phyloP scores from a whole-genome alignment of 371 early-diverging fungal genomes.

The Mycotypha africana region DNA sequence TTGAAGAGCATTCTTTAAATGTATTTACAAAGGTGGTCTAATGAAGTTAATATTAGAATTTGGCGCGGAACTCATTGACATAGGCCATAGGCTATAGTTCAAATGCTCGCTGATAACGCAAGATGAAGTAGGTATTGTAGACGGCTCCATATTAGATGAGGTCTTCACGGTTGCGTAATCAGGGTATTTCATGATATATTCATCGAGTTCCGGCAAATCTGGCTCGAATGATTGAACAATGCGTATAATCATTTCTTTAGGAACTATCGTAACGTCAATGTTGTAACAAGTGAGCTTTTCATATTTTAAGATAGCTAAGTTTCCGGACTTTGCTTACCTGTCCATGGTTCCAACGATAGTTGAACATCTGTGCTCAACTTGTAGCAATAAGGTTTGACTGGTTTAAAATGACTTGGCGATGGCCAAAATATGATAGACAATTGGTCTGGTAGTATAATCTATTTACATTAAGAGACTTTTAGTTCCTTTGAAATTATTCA shows the following conservation, averaged over 20 bases:
- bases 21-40: too few relatives aligned
- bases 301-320: neutral
- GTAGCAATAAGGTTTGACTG: constrained; percentile 30
- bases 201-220: constrained; percentile 39
- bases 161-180: too few relatives aligned
- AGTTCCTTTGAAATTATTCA: too few relatives aligned
- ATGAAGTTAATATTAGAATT: too few relatives aligned
- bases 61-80: too few relatives aligned
- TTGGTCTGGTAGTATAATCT: constrained; percentile 37
- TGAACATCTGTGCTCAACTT: constrained; percentile 27
- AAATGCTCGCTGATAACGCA: constrained; percentile 20
- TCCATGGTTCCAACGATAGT: constrained; percentile 28
- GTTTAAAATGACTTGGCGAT: constrained; percentile 27
- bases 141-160: too few relatives aligned
- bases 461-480: neutral
- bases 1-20: too few relatives aligned
- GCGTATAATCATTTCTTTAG: constrained; percentile 20
- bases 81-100: constrained; percentile 11
- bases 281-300: too few relatives aligned
- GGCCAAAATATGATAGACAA: constrained; percentile 36
- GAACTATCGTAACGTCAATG: constrained; percentile 10
- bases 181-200: constrained; percentile 31
- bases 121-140: constrained; percentile 3
- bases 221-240: constrained; percentile 42
- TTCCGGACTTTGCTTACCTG: too few relatives aligned